phyloP scores from a whole-genome alignment of 345 rosid genomes.

The Ricinus communis region DNA sequence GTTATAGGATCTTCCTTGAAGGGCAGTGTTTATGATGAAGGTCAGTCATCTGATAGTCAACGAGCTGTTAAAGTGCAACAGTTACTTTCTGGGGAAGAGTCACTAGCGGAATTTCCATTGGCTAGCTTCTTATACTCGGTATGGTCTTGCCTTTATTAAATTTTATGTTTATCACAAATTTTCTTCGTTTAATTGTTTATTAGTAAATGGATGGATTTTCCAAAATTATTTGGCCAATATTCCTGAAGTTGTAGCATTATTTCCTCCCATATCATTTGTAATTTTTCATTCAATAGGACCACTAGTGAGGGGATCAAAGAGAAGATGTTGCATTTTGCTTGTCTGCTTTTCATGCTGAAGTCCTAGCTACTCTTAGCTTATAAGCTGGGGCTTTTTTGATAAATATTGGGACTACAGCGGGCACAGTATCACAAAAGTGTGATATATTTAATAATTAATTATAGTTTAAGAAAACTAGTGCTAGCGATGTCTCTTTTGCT shows the following conservation, averaged over 20 bases:
- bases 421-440: neutral
- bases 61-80: conserved; percentile 37
- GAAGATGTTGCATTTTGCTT: neutral
- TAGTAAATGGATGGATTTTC: conserved; percentile 9
- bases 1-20: conserved; percentile 51
- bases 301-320: neutral
- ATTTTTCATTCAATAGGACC: neutral
- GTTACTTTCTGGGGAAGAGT: conserved; percentile 64
- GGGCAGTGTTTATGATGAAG: conserved; percentile 41
- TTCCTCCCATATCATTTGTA: neutral
- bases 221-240: conserved; percentile 1
- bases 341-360: conserved; percentile 1
- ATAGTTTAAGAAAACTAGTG: neutral
- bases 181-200: conserved; percentile 2
- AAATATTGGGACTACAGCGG: neutral
- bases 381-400: neutral
- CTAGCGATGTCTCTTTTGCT: neutral
- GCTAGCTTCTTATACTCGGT: conserved; percentile 86
- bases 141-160: conserved; percentile 21
- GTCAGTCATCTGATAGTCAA: conserved; percentile 36
- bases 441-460: neutral
- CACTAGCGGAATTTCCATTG: conserved; percentile 91
- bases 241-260: neutral
- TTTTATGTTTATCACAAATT: neutral
- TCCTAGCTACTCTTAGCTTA: neutral